Percentiles rank a stretch among this genome's conserved stretches.
These are phyloP conservation scores for Pichia exigua DNA, from an alignment of 805 yeast species.

Conservation along the genomic window DNA sequence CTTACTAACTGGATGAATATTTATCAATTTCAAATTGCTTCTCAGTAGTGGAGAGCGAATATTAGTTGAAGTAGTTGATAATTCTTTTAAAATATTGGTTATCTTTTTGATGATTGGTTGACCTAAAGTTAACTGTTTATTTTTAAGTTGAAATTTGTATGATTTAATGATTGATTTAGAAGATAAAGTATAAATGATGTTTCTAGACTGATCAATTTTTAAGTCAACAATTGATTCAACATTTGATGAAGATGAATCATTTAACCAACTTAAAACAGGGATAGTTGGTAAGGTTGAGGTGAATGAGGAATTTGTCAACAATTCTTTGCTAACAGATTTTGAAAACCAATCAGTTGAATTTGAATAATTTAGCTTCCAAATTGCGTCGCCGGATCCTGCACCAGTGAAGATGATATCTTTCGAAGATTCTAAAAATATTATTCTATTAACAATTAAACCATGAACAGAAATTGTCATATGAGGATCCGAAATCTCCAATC, in stretches of 20 bases:
- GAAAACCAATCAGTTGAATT: slow-evolving; percentile 82
- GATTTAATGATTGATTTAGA: slow-evolving; percentile 76
- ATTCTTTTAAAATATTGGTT: slow-evolving; percentile 37
- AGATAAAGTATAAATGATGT: slow-evolving; percentile 72
- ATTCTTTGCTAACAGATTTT: slow-evolving; percentile 73
- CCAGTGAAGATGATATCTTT: slow-evolving; percentile 83
- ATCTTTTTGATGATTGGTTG: slow-evolving; percentile 33
- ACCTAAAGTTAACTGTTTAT: slow-evolving; percentile 28
- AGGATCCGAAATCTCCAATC: slow-evolving; percentile 70
- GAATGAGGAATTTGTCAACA: slow-evolving; percentile 64
- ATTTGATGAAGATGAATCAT: slow-evolving; percentile 15
- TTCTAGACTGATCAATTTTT: slow-evolving; percentile 69
- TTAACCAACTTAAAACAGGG: slow-evolving; percentile 24
- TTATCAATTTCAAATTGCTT: slow-evolving; percentile 53
- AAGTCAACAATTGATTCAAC: slow-evolving; percentile 55
- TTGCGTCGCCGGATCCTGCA: slow-evolving; percentile 63
- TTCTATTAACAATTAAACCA: slow-evolving; percentile 64
- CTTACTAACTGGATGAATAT: slow-evolving; percentile 52
- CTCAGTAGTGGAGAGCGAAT: slow-evolving; percentile 38
- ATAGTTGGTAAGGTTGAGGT: slow-evolving; percentile 42
- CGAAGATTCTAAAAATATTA: slow-evolving; percentile 51
- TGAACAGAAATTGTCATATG: slow-evolving; percentile 72
- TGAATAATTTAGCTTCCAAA: slow-evolving; percentile 84
- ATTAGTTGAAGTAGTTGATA: slow-evolving; percentile 37
- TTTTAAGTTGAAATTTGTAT: slow-evolving; percentile 47